Percentiles rank a stretch among this genome's conserved stretches.
These are phyloP conservation scores for Zanthoxylum bungeanum DNA, from an alignment of 345 rosid genomes.

Conservation along the genomic window DNA sequence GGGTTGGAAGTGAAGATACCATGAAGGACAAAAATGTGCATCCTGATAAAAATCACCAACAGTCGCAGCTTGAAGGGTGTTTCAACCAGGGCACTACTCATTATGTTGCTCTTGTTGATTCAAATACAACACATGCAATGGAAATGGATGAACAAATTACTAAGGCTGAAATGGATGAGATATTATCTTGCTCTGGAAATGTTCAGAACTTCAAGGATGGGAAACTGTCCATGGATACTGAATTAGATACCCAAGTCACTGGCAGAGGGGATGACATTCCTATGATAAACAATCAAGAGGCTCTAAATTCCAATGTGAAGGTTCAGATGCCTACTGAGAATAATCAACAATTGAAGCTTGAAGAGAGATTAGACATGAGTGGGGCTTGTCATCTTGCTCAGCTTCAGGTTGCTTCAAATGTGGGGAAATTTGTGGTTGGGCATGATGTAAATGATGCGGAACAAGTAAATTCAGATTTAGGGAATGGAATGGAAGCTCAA, in stretches of 20 bases:
- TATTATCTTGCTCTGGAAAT: slow-evolving; percentile 37
- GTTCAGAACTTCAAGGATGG: slow-evolving; percentile 27
- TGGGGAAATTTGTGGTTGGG: slow-evolving; percentile 5
- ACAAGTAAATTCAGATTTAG: too few relatives aligned
- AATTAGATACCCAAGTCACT: slow-evolving; percentile 20
- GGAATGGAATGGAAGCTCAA: slow-evolving; percentile 11
- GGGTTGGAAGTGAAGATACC: slow-evolving; percentile 30
- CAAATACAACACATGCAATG: slow-evolving; percentile 20
- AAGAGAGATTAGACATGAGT: slow-evolving; percentile 3
- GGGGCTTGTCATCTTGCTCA: background rate
- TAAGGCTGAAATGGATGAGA: slow-evolving; percentile 28
- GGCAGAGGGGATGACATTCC: slow-evolving; percentile 24
- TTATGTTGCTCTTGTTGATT: slow-evolving; percentile 21
- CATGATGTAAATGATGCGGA: slow-evolving; percentile 18
- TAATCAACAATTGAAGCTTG: background rate
- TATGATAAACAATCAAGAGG: slow-evolving; percentile 13
- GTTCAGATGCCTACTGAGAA: slow-evolving; percentile 8
- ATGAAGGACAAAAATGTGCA: slow-evolving; percentile 18
- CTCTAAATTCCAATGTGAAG: slow-evolving; percentile 6
- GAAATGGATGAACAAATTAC: slow-evolving; percentile 31
- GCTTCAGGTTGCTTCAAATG: slow-evolving; percentile 8
- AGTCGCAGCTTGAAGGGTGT: slow-evolving; percentile 22
- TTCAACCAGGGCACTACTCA: slow-evolving; percentile 4
- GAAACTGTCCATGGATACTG: slow-evolving; percentile 14
- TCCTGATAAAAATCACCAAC: slow-evolving; percentile 14